Conservation (phyloP, 2,329 filamentous ascomycete genomes). For the Plectosphaerella plurivora region DNA sequence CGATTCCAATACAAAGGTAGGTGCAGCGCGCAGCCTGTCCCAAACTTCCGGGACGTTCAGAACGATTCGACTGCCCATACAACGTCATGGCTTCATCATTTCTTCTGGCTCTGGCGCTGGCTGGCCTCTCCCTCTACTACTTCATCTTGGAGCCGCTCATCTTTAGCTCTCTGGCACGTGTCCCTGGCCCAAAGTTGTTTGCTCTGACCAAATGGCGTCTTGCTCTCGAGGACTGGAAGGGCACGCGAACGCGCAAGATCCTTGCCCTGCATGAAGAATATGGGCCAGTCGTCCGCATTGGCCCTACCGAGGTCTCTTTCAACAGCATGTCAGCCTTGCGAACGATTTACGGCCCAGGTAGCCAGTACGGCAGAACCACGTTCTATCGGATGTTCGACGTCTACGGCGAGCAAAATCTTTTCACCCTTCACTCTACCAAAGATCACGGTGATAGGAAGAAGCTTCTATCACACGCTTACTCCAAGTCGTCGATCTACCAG, state of each 20-base stretch:
- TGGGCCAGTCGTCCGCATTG: constrained; percentile 41
- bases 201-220: constrained; percentile 39
- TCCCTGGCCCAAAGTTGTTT: constrained; percentile 34
- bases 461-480: constrained; percentile 45
- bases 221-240: constrained; percentile 34
- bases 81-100: too few relatives aligned
- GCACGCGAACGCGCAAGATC: constrained; percentile 32
- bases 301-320: constrained; percentile 40
- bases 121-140: too few relatives aligned
- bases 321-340: constrained; percentile 36
- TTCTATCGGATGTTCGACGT: constrained; percentile 55
- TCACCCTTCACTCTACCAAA: constrained; percentile 39
- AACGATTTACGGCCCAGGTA: constrained; percentile 51
- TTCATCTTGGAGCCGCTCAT: background rate
- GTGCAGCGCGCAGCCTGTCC: too few relatives aligned
- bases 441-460: constrained; percentile 48
- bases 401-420: constrained; percentile 46
- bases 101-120: too few relatives aligned
- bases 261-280: constrained; percentile 37
- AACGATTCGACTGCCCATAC: too few relatives aligned
- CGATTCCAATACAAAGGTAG: too few relatives aligned
- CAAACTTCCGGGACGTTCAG: too few relatives aligned
- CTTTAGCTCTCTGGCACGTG: constrained; percentile 7
- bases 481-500: constrained; percentile 37
- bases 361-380: constrained; percentile 39